A percentile compares a stretch with the other conserved stretches of the same genome.
Evolutionary conservation across 768 basidiomycete genomes (phyloP).

Genomic region (Phaeotremella fagi): DNA sequence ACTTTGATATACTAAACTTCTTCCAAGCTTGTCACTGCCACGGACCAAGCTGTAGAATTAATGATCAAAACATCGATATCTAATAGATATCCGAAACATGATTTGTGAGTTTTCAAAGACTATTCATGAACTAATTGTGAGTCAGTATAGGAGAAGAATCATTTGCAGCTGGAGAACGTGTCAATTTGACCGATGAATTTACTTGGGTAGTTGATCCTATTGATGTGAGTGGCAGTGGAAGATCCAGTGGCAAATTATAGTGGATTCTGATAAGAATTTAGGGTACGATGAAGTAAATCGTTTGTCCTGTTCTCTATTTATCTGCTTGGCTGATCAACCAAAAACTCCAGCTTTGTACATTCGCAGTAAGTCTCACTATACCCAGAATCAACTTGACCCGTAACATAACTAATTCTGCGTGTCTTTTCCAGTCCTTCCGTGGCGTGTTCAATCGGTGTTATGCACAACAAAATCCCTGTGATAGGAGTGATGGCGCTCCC

Average conservation of each 20-base stretch:
- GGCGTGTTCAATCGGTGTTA: slow-evolving; percentile 84
- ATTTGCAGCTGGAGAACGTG: slow-evolving; percentile 63
- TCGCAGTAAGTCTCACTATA: slow-evolving; percentile 52
- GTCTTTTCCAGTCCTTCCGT: slow-evolving; percentile 64
- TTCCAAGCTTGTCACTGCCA: slow-evolving; percentile 73
- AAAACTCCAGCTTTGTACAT: slow-evolving; percentile 36
- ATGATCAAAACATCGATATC: slow-evolving; percentile 68
- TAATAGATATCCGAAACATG: slow-evolving; percentile 64
- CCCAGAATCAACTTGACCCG: slow-evolving; percentile 56
- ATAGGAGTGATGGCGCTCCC: slow-evolving; percentile 90
- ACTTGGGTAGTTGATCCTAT: slow-evolving; percentile 97
- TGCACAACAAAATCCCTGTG: slow-evolving; percentile 70
- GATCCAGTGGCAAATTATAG: too few species aligned
- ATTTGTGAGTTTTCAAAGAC: slow-evolving; percentile 73
- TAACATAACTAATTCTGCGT: too few species aligned
- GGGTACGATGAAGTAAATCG: slow-evolving; percentile 36
- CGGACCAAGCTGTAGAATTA: slow-evolving; percentile 84
- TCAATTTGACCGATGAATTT: slow-evolving; percentile 70
- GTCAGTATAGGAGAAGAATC: slow-evolving; percentile 87
- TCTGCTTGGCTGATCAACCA: not conserved
- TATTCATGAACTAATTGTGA: slow-evolving; percentile 2
- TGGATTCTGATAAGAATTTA: too few species aligned
- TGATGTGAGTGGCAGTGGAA: slow-evolving; percentile 50
- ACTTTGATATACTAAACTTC: not conserved
- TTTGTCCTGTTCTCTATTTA: not conserved